Evolutionary conservation across 176 grass and related monocot genomes (phyloP).

Genomic region (Elymus sibiricus): DNA sequence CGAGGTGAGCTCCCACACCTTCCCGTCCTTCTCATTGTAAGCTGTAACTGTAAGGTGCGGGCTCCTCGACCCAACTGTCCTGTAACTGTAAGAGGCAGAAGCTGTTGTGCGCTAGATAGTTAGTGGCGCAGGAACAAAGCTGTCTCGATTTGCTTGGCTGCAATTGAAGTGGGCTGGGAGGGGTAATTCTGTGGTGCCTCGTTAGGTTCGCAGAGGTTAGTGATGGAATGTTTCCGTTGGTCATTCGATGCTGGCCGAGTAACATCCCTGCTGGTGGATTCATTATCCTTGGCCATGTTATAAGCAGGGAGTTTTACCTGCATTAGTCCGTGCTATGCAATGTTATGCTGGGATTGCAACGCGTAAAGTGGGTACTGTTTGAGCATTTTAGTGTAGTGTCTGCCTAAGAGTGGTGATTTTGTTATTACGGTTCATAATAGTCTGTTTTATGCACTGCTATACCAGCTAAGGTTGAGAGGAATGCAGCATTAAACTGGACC

Average conservation of each 20-base stretch:
- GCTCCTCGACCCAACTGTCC: not conserved
- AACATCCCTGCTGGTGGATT: not conserved
- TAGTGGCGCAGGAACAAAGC: not conserved
- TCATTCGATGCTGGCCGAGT: not conserved
- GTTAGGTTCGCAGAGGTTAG: too few species aligned
- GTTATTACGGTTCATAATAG: not conserved
- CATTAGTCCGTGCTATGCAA: not conserved
- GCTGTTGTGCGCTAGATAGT: not conserved
- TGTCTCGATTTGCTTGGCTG: not conserved
- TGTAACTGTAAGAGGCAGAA: too few species aligned
- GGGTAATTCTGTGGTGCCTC: not conserved
- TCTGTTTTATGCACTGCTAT: too few species aligned
- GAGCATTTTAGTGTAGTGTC: not conserved
- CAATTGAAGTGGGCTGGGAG: not conserved
- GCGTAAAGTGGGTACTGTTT: not conserved
- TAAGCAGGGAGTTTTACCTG: not conserved
- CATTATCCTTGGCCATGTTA: not conserved
- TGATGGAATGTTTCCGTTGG: not conserved
- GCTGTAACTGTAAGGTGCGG: not conserved
- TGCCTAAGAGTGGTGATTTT: not conserved
- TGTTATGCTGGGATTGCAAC: not conserved
- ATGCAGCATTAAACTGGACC: not conserved
- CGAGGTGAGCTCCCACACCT: constrained; percentile 50
- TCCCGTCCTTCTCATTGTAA: not conserved
- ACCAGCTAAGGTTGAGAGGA: too few species aligned